Conservation (phyloP, 2,329 filamentous ascomycete genomes). For the Aspergillus costaricaensis region DNA sequence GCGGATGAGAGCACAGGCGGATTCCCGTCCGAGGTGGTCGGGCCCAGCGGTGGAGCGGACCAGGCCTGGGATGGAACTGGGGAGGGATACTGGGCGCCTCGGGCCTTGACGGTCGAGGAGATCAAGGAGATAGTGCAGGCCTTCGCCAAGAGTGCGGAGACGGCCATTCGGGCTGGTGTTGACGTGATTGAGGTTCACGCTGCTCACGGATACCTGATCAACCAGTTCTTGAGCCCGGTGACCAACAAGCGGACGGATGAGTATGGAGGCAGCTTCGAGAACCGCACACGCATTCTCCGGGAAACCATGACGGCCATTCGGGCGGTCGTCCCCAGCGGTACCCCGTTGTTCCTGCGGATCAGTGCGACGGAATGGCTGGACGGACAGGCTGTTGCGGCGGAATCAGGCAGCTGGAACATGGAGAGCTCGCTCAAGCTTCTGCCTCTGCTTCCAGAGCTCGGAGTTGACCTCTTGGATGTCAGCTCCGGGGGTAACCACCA, state of each 20-base stretch:
- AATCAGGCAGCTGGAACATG: slow-evolving; percentile 43
- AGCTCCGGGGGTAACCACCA: slow-evolving; percentile 49
- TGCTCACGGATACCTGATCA: slow-evolving; percentile 76
- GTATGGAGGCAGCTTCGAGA: slow-evolving; percentile 57
- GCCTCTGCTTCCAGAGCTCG: slow-evolving; percentile 43
- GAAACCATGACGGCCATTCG: slow-evolving; percentile 66
- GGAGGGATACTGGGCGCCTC: slow-evolving; percentile 61
- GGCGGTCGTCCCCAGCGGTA: slow-evolving; percentile 61
- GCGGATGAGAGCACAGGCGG: slow-evolving; percentile 56
- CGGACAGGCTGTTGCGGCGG: slow-evolving; percentile 26
- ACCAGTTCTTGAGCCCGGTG: slow-evolving; percentile 68
- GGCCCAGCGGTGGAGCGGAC: slow-evolving; percentile 43
- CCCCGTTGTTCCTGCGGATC: slow-evolving; percentile 72
- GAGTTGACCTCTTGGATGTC: slow-evolving; percentile 50
- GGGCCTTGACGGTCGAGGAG: slow-evolving; percentile 66
- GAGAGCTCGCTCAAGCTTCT: slow-evolving; percentile 42
- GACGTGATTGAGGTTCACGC: slow-evolving; percentile 78
- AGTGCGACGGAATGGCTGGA: slow-evolving; percentile 75
- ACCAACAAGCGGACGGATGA: slow-evolving; percentile 65
- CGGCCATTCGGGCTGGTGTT: slow-evolving; percentile 68
- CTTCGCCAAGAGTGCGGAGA: slow-evolving; percentile 59
- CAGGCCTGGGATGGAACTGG: slow-evolving; percentile 63
- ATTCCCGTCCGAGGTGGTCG: slow-evolving; percentile 54
- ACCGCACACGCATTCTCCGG: slow-evolving; percentile 65
- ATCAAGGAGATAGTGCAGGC: slow-evolving; percentile 64